phyloP scores from a whole-genome alignment of 768 basidiomycete genomes.

The Clitopilus hobsonii region DNA sequence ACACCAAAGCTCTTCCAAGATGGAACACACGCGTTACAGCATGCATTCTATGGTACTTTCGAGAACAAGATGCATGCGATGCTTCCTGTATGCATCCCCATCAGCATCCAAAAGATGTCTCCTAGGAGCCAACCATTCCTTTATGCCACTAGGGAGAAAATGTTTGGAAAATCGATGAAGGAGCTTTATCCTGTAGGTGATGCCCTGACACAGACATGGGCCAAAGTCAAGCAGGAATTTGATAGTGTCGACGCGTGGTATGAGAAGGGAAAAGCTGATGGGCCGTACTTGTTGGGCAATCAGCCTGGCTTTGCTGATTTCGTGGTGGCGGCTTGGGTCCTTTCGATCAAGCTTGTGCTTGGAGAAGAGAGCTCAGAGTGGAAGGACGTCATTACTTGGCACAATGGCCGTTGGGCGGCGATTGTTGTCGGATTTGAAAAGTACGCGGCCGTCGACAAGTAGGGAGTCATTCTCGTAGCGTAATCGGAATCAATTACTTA shows the following conservation, averaged over 20 bases:
- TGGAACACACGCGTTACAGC: constrained; percentile 14
- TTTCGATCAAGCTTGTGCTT: neutral
- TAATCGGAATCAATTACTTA: too few relatives aligned
- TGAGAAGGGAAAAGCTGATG: constrained; percentile 11
- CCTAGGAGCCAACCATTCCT: constrained; percentile 28
- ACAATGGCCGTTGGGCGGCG: neutral
- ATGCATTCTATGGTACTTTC: constrained; percentile 6
- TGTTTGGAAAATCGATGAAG: constrained; percentile 24
- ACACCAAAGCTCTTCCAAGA: constrained; percentile 23
- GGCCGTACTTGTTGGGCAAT: constrained; percentile 3
- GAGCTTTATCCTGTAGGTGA: constrained; percentile 19
- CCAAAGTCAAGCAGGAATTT: constrained; percentile 16
- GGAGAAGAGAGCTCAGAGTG: constrained; percentile 2
- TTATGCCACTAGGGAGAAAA: constrained; percentile 19
- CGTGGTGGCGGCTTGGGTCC: neutral
- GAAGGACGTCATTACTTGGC: constrained; percentile 1
- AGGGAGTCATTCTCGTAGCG: too few relatives aligned
- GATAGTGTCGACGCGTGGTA: constrained; percentile 10
- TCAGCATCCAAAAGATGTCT: constrained; percentile 17
- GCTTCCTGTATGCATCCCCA: constrained; percentile 4
- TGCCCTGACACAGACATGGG: constrained; percentile 21
- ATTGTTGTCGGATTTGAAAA: neutral
- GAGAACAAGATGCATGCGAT: neutral
- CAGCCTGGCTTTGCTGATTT: constrained; percentile 6
- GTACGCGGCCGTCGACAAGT: too few relatives aligned